Evolutionary conservation across 1,284 basidiomycete genomes (phyloP).

Genomic region (Cystobasidium sp.): DNA sequence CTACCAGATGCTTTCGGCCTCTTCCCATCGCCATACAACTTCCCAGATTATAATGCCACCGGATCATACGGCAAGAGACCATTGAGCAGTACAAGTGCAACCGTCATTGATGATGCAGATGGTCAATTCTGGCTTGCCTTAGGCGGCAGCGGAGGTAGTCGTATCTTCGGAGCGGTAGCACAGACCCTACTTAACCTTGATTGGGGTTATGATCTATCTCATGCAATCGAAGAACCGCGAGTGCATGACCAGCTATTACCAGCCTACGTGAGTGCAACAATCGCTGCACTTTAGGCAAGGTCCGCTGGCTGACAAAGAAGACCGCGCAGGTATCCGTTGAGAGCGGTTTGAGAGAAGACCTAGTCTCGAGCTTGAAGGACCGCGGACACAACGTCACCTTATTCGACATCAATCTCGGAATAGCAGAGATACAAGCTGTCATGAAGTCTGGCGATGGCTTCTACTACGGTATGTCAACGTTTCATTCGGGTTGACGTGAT

Average conservation of each 20-base stretch:
- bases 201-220: slow-evolving; percentile 76
- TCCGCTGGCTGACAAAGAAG: not conserved
- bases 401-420: slow-evolving; percentile 64
- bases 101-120: slow-evolving; percentile 74
- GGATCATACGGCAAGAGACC: slow-evolving; percentile 68
- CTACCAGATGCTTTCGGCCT: slow-evolving; percentile 80
- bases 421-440: slow-evolving; percentile 75
- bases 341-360: slow-evolving; percentile 63
- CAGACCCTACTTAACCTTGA: slow-evolving; percentile 81
- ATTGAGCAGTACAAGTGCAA: slow-evolving; percentile 78
- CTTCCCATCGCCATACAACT: slow-evolving; percentile 65
- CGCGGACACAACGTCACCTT: slow-evolving; percentile 73
- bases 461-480: slow-evolving; percentile 31
- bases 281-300: not conserved
- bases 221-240: slow-evolving; percentile 82
- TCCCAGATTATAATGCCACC: slow-evolving; percentile 65
- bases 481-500: too few relatives aligned
- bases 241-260: slow-evolving; percentile 92
- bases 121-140: slow-evolving; percentile 73
- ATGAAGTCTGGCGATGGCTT: slow-evolving; percentile 52
- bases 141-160: slow-evolving; percentile 84
- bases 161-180: slow-evolving; percentile 79
- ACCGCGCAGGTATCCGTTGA: slow-evolving; percentile 66
- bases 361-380: slow-evolving; percentile 65
- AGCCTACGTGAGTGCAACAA: slow-evolving; percentile 47